phyloP scores from a whole-genome alignment of 192 early-diverging fungal species.

The Entomortierella beljakovae region DNA sequence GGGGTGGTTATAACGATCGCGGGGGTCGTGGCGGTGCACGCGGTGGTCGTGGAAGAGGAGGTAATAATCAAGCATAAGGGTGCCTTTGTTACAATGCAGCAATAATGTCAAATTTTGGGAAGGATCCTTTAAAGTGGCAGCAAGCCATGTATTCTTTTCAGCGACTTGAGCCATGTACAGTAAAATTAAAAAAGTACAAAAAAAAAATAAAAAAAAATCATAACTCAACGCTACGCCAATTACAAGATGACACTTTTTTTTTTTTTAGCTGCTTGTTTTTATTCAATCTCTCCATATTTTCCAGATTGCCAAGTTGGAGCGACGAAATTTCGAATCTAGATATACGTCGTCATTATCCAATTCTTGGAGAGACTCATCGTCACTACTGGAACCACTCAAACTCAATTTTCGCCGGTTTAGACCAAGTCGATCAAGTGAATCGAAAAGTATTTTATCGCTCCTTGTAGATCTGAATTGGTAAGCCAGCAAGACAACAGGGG shows the following conservation, averaged over 20 bases:
- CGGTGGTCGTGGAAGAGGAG: conserved; percentile 46
- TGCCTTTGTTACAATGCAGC: too few relatives aligned
- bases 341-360: conserved; percentile 17
- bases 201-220: conserved; percentile 16
- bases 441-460: conserved; percentile 50
- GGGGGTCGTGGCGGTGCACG: conserved; percentile 44
- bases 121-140: too few relatives aligned
- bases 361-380: conserved; percentile 16
- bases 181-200: too few relatives aligned
- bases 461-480: conserved; percentile 54
- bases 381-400: neutral
- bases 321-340: conserved; percentile 32
- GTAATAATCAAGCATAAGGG: conserved; percentile 50
- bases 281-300: conserved; percentile 37
- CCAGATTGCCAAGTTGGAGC: conserved; percentile 38
- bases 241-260: neutral
- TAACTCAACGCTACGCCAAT: conserved; percentile 12
- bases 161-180: too few relatives aligned
- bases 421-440: conserved; percentile 30
- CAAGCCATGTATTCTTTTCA: too few relatives aligned
- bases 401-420: conserved; percentile 28
- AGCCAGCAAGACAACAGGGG: conserved; percentile 45
- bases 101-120: too few relatives aligned
- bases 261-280: neutral
- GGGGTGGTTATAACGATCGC: conserved; percentile 54